These are phyloP conservation scores for Nissolia schottii DNA, from an alignment of 306 rosid species.

Conservation along the genomic window DNA sequence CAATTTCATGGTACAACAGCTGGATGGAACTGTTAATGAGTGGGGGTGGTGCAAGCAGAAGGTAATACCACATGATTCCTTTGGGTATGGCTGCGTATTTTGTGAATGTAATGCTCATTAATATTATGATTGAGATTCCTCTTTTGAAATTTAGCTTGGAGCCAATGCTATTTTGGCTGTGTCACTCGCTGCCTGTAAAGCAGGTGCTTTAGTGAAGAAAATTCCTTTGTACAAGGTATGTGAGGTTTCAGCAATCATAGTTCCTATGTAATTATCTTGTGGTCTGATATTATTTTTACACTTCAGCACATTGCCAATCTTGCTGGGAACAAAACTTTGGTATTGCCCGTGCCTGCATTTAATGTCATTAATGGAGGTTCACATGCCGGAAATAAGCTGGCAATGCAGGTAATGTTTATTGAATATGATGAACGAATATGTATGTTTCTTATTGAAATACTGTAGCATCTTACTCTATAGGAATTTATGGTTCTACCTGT, in stretches of 20 bases:
- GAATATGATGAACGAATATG: neutral
- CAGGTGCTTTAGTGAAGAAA: slow-evolving; percentile 76
- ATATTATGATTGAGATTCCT: neutral
- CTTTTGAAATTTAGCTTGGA: slow-evolving; percentile 62
- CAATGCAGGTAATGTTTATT: slow-evolving; percentile 74
- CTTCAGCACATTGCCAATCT: slow-evolving; percentile 93
- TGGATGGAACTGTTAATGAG: slow-evolving; percentile 95
- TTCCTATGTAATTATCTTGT: neutral
- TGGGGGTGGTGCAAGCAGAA: slow-evolving; percentile 99
- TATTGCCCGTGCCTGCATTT: slow-evolving; percentile 92
- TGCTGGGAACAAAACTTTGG: slow-evolving; percentile 88
- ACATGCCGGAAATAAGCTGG: slow-evolving; percentile 97
- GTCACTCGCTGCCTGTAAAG: slow-evolving; percentile 94
- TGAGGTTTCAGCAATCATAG: neutral
- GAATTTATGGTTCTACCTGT: slow-evolving; percentile 98
- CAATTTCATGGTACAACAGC: slow-evolving; percentile 91
- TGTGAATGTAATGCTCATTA: neutral
- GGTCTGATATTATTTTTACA: slow-evolving; percentile 21
- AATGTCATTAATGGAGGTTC: slow-evolving; percentile 98
- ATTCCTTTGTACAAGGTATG: slow-evolving; percentile 86
- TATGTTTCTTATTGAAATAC: neutral
- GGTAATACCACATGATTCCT: slow-evolving; percentile 36
- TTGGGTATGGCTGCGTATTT: neutral
- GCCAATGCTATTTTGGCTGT: slow-evolving; percentile 96
- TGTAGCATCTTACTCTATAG: slow-evolving; percentile 39